phyloP scores from a whole-genome alignment of 2,329 filamentous ascomycete genomes.

The Talaromyces sp. region DNA sequence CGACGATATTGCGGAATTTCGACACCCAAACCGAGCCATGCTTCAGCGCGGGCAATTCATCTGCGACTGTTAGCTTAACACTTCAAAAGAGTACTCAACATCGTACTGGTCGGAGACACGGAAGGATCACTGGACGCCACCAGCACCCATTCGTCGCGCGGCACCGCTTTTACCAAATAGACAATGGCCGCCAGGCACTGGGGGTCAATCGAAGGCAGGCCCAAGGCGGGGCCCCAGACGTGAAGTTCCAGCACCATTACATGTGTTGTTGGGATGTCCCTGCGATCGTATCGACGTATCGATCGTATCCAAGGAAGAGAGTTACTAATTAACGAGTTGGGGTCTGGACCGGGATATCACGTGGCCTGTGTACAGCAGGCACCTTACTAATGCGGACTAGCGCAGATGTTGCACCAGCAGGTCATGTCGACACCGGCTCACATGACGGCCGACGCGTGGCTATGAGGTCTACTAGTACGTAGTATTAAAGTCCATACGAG shows the following conservation, averaged over 20 bases:
- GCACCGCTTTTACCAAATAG: slow-evolving; percentile 63
- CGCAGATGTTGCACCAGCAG: not conserved
- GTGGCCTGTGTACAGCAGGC: not conserved
- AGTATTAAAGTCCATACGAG: no score
- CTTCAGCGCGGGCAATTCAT: slow-evolving; percentile 53
- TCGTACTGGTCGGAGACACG: slow-evolving; percentile 58
- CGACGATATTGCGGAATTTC: slow-evolving; percentile 50
- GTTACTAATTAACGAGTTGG: no score
- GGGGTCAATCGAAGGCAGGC: slow-evolving; percentile 81
- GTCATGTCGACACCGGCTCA: not conserved
- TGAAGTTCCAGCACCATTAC: slow-evolving; percentile 67
- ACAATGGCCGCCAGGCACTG: slow-evolving; percentile 82
- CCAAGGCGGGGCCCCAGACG: slow-evolving; percentile 85
- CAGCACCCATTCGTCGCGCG: slow-evolving; percentile 59
- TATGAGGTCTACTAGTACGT: not conserved
- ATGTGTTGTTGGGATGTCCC: slow-evolving; percentile 11
- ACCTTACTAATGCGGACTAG: not conserved
- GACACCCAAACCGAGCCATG: slow-evolving; percentile 51
- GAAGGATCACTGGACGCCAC: slow-evolving; percentile 69
- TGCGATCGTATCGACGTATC: not conserved
- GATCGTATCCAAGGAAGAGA: no score
- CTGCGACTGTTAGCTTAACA: slow-evolving; percentile 24
- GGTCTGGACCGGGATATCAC: not conserved
- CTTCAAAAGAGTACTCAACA: not conserved
- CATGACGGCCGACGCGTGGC: not conserved